Base-by-base conservation (phyloP, 2,329 filamentous ascomycete species). In the Penicillium sp. region DNA sequence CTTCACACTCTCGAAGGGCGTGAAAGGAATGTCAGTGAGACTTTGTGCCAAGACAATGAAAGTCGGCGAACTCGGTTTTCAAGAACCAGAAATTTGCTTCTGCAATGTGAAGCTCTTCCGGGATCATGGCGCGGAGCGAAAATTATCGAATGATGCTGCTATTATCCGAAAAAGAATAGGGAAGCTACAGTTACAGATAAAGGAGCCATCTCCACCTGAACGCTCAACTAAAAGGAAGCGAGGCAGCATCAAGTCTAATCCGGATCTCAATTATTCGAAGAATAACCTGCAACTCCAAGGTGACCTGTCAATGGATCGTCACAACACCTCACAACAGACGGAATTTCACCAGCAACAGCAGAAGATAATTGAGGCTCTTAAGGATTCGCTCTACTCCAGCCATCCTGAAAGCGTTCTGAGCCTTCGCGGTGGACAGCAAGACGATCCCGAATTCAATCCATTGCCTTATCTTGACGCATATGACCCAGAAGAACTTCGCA, bases 1-100 rank as follows among this genome's bases (percentile, higher is more conserved):
- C 70, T 97, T 97, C 71, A 96, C 91, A 72, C 92, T 96, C 69
- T 96, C 92, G n/a, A 97, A 97, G 69, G 92, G 92, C 34, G 92
- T 97, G 47, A 97, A 97, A 75, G 92, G 92, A 26, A 96, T 96
- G 59, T 92, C 92, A 0, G 91, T 97, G 5, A 82, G 92, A 47
- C 82, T 97, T 1, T 96, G 92, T 73, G 87, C 91, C 19, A 97
- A 97, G 75, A 97, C 92, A 0, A 87, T 88, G 58, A 74, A 85
- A 7, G 56, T 91, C 2, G 75, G 77, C 19, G 57, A 74, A 47
- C 5, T 42, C 21, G 9, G 45, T 19, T n/a, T 31, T 7, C 43
- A 29, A 13, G 42, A 58, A 10, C 77, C 84, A 7, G 92, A 96
- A 71, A 86, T 95, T 14, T 91, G 90, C 72, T 96, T 88, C 73